These are phyloP conservation scores for Paramecium tetraurelia DNA, from an alignment of 73 alveolate genomes.

Conservation along the genomic window DNA sequence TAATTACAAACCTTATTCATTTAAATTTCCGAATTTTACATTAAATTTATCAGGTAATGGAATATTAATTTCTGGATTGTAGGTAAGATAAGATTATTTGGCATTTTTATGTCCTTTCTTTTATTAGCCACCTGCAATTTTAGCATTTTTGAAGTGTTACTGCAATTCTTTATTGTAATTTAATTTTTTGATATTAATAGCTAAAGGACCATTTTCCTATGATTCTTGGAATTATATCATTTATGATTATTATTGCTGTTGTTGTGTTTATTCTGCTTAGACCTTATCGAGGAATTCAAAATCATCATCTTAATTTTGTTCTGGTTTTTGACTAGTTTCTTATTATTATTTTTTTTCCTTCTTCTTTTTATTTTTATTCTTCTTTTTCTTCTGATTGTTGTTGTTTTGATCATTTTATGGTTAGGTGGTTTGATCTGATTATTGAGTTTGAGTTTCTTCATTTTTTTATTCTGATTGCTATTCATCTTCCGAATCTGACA, in stretches of 20 bases:
- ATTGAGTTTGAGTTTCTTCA: not conserved
- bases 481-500: conserved; percentile 40
- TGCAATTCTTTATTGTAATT: conserved; percentile 15
- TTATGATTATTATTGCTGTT: not conserved
- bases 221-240: not conserved
- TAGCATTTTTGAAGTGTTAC: conserved; percentile 15
- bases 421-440: not conserved
- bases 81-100: not conserved
- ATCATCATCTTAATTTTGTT: not conserved
- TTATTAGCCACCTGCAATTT: not conserved
- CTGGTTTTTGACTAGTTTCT: not conserved
- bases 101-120: not conserved
- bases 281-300: not conserved
- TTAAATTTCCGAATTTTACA: not conserved
- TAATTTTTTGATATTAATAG: not conserved
- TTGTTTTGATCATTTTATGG: not conserved
- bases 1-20: conserved; percentile 13
- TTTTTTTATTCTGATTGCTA: not conserved
- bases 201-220: not conserved
- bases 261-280: not conserved
- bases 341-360: not conserved
- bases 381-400: not conserved
- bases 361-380: conserved; percentile 7
- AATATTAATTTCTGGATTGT: not conserved
- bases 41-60: not conserved